Conservation (phyloP, 1,284 basidiomycete species). For the Microbotryum silenes-acaulis region DNA sequence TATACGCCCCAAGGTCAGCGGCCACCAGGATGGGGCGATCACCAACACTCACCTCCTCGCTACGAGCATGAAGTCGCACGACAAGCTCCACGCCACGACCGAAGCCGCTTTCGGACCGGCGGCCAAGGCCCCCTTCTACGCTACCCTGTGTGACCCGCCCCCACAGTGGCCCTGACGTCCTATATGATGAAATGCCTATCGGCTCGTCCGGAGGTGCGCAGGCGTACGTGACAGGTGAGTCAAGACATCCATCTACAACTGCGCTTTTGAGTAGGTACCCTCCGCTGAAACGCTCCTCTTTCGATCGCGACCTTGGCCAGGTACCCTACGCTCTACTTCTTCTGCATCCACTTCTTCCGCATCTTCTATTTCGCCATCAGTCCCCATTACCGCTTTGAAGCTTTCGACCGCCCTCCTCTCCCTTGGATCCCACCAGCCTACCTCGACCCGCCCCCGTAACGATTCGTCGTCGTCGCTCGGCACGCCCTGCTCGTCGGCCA, state of each 20-base stretch:
- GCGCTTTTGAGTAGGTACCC: neutral
- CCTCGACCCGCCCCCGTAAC: neutral
- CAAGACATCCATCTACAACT: neutral
- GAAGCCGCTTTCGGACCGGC: neutral
- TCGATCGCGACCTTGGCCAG: no score
- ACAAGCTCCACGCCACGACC: neutral
- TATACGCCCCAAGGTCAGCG: conserved; percentile 7
- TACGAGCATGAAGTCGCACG: conserved; percentile 3
- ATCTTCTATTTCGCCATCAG: neutral
- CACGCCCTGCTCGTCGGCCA: conserved; percentile 6
- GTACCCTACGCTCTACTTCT: neutral
- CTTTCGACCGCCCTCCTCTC: neutral
- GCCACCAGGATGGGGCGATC: conserved; percentile 1
- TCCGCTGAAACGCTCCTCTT: no score
- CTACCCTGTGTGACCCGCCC: conserved; percentile 5
- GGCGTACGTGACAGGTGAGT: neutral
- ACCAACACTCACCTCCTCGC: neutral
- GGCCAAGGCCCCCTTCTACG: neutral
- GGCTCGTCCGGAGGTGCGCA: neutral
- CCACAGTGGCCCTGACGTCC: neutral
- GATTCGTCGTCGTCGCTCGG: no score
- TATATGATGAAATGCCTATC: conserved; percentile 1
- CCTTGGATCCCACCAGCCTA: conserved; percentile 1
- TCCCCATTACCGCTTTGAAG: neutral
- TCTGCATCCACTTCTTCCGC: neutral